Evolutionary conservation across 352 stramenopile species (phyloP), one percentile per base, ranked within the genome.

Genomic region (Nothophytophthora sp.): DNA sequence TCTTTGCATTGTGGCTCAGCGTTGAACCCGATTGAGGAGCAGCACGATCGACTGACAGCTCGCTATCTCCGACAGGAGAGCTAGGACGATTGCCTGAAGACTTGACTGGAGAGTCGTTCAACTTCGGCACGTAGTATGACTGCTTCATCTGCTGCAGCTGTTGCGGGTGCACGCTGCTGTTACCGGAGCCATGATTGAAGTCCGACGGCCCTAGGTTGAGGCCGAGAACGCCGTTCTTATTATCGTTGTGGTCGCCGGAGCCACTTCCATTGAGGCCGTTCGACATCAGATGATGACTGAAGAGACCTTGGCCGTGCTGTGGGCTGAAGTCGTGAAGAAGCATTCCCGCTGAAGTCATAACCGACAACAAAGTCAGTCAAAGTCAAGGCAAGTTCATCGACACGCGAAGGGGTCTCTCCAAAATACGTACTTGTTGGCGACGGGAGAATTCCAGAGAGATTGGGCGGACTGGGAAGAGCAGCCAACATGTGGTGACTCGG

Each of bases 251-350:
- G n/a, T 71, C 51, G 33, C 47, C 54, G 2, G 56, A 27, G 27
- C 72, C 47, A 1, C 54, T 44, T 36, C 55, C 42, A 44, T 50
- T 18, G 22, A 63, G 55, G n/a, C n/a, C n/a, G n/a, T n/a, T n/a
- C n/a, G n/a, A n/a, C 51, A 78, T 70, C 16, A 55, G 52, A 42
- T 85, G 73, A 23, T 88, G 73, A 28, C 70, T 69, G 42, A 76
- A 78, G 6, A 82, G 57, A 16, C 66, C 61, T n/a, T 69, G 58
- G 24, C 50, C 67, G 43, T 78, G 76, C 46, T 86, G 76, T 1
- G 78, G 74, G 24, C 78, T 92, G 55, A 92, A 90, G 7, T 92
- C 81, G 37, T 92, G 78, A 23, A 92, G 61, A 9, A 92, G 63
- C 81, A 92, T 90, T 28, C 70, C 84, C 1, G 81, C 78, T 83